Evolutionary conservation across 1,284 basidiomycete species (phyloP), one percentile per base, ranked within the genome.

Genomic region (Apiotrichum veenhuisii): DNA sequence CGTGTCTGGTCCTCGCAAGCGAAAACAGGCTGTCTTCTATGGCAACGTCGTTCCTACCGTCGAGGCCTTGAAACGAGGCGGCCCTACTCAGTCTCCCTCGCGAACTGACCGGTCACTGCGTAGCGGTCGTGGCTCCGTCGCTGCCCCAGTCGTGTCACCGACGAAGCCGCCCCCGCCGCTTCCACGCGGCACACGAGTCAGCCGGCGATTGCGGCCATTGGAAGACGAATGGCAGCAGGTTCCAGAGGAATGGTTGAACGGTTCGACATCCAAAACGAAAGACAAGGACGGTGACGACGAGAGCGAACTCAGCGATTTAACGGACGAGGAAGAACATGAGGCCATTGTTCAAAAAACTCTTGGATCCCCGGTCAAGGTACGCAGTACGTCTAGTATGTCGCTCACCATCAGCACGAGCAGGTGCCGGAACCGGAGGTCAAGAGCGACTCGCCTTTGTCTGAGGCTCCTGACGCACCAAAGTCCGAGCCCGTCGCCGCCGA

Each of bases 211-310:
- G 10, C 54, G 64, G 12, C 51, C 66, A 20, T 64, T 67, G 12
- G 69, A 72, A 9, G 76, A 77, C 40, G 73, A 71, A 30, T 78
- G 78, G 77, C 72, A 78, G 54, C 66, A 74, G 50, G 65, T 79
- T 15, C 77, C 77, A 0, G 67, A 68, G 2, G 77, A 77, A 46
- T 76, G 76, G 73, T 59, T 78, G 23, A 40, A 55, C 9, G 50
- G 56, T 1, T 63, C 56, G 49, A 34, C 37, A 22, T n/a, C 36
- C 26, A 46, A 41, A 27, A 23, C 22, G 1, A 33, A 44, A 1
- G 44, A 11, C 14, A 34, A 40, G 25, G 66, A 51, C 25, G 66
- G 50, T 15, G 70, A 66, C 22, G 69, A 70, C 9, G 73, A 73
- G 42, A 73, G 69, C 50, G 75, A 77, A 15, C 50, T 76, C 48